Evolutionary conservation across 1,284 basidiomycete genomes (phyloP), one percentile per base, ranked within the genome.

Genomic region (Marasmius tenuissimus): DNA sequence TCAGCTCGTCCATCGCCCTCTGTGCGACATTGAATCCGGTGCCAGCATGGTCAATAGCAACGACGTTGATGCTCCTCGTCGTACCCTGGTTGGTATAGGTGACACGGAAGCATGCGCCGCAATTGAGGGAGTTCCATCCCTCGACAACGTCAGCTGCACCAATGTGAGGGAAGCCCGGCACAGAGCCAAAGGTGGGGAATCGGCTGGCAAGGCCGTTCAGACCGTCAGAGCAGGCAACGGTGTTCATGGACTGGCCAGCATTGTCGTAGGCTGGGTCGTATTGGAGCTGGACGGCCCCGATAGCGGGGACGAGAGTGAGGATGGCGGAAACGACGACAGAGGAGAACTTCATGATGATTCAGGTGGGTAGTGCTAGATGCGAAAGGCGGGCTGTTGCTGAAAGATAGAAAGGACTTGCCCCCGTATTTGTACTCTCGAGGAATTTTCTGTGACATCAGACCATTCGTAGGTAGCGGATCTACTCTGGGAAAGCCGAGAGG

Each of bases 151-250:
- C 68, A 5, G 75, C 76, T 18, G 78, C 83, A 11, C 82, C 85
- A 66, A 86, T 71, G 65, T 77, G 70, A 34, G 85, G 84, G 73
- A 80, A 87, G 33, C 59, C 71, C 27, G 81, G 81, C 37, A 86
- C 73, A 18, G 75, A 74, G 3, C 76, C 76, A 68, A 85, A 81
- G 40, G 78, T 84, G 22, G 71, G 73, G 71, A 73, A 85, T 9
- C 58, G 53, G 4, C 75, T 74, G 57, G 73, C 76, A 39, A 76
- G 39, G 58, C 80, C 81, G 64, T 80, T 71, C 3, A 68, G 8
- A 5, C 81, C 82, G 56, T 83, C 70, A 4, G 84, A 85, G 69
- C 85, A 86, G 7, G 83, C 76, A 59, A 84, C 76, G 33, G 57
- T 69, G 52, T 62, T 1, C 53, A 84, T 72, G 11, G 76, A 71